These are phyloP conservation scores for Naumovozyma dairenensis DNA, from an alignment of 805 yeast species.

Conservation along the genomic window DNA sequence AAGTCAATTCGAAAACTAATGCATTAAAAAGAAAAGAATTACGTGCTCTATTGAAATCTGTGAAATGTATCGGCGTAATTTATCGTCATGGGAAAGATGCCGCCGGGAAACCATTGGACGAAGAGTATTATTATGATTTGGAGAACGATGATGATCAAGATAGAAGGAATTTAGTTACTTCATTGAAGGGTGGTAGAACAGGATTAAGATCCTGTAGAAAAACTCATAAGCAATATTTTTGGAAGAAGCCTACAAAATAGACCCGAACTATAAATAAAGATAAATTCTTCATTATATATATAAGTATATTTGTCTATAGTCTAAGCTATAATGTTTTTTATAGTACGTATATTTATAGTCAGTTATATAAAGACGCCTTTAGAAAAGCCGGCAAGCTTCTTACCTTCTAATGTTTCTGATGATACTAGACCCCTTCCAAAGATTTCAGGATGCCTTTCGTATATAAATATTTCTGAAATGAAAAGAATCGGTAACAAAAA, in stretches of 20 bases:
- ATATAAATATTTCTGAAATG: too few relatives aligned
- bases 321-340: too few relatives aligned
- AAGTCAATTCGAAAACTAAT: constrained; percentile 47
- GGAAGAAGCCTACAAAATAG: constrained; percentile 35
- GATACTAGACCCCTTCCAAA: too few relatives aligned
- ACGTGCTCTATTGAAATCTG: constrained; percentile 34
- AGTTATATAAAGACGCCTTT: too few relatives aligned
- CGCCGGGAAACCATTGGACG: constrained; percentile 88
- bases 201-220: constrained; percentile 85
- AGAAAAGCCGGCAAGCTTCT: too few relatives aligned
- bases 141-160: constrained; percentile 69
- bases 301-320: too few relatives aligned
- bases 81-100: constrained; percentile 90
- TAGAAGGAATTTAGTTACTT: constrained; percentile 60
- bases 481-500: too few relatives aligned
- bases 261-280: not conserved
- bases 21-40: constrained; percentile 37
- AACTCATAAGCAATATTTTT: constrained; percentile 70
- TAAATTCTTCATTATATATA: too few relatives aligned
- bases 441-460: too few relatives aligned
- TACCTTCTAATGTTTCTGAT: too few relatives aligned
- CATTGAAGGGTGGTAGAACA: constrained; percentile 65
- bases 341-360: too few relatives aligned
- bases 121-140: constrained; percentile 83
- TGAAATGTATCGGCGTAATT: constrained; percentile 65